Evolutionary conservation across 768 basidiomycete species (phyloP).

Genomic region (Leucosporidium yakuticum): DNA sequence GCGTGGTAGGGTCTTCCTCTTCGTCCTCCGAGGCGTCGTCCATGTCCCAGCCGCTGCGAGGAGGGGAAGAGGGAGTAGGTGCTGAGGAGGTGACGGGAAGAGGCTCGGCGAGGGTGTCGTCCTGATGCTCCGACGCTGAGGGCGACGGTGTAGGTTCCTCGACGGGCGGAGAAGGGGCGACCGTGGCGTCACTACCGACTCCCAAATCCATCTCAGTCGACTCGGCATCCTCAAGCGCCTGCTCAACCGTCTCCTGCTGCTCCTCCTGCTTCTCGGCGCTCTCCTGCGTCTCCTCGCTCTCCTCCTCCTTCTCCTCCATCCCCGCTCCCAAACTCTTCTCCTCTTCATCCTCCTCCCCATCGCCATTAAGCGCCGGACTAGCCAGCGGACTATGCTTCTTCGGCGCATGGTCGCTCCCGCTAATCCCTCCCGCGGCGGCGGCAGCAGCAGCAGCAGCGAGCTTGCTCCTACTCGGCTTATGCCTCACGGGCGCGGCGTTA

Average conservation of each 20-base stretch:
- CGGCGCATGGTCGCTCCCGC: background rate
- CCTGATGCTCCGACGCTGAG: background rate
- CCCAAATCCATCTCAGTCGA: background rate
- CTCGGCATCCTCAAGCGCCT: background rate
- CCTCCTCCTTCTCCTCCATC: background rate
- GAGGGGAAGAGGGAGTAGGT: background rate
- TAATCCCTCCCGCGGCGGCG: background rate
- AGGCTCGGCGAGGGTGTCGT: background rate
- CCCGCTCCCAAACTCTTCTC: background rate
- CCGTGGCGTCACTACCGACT: too few relatives aligned
- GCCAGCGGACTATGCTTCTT: conserved; percentile 3
- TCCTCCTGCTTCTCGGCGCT: conserved; percentile 4
- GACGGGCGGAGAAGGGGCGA: background rate
- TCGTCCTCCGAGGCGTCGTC: background rate
- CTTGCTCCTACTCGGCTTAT: background rate
- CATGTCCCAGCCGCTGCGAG: background rate
- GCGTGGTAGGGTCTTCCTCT: background rate
- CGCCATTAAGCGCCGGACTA: background rate
- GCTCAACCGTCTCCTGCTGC: background rate
- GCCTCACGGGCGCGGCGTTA: background rate
- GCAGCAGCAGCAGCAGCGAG: background rate
- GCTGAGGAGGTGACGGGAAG: background rate
- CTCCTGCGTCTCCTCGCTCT: background rate
- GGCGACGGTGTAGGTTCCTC: conserved; percentile 10
- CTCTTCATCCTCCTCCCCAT: background rate